These are phyloP conservation scores for Fraxinus anomala DNA, from an alignment of 257 asterid species.

Conservation along the genomic window DNA sequence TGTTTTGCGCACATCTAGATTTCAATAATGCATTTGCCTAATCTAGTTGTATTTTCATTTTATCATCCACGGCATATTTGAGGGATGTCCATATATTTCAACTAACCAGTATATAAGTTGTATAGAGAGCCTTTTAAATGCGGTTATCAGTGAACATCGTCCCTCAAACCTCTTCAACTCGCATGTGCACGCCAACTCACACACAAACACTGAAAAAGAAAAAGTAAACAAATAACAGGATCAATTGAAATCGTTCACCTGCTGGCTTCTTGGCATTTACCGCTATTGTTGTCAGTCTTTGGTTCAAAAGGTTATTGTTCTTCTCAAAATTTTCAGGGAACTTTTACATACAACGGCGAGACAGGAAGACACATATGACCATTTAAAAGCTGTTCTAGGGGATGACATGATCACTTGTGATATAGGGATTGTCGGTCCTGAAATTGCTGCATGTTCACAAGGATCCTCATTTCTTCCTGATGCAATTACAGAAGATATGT, in stretches of 20 bases:
- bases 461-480: slow-evolving; percentile 66
- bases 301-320: slow-evolving; percentile 2
- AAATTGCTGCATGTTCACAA: slow-evolving; percentile 63
- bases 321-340: slow-evolving; percentile 49
- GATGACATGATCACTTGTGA: slow-evolving; percentile 63
- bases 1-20: not conserved
- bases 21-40: not conserved
- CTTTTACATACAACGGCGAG: slow-evolving; percentile 65
- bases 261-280: not conserved
- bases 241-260: not conserved
- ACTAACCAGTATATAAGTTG: not conserved
- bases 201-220: not conserved
- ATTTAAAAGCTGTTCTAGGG: slow-evolving; percentile 59
- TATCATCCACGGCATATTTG: too few relatives aligned
- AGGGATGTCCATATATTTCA: too few relatives aligned
- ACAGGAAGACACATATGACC: slow-evolving; percentile 60
- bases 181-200: not conserved
- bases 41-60: not conserved
- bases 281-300: not conserved
- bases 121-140: not conserved
- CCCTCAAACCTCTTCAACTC: not conserved
- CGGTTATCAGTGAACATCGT: not conserved
- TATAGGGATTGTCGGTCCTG: slow-evolving; percentile 71
- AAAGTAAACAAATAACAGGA: not conserved
- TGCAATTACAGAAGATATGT: slow-evolving; percentile 57